Percentiles rank a stretch among this genome's conserved stretches.
These are phyloP conservation scores for Mrakia hoshinonis DNA, from an alignment of 768 basidiomycete genomes.

Conservation along the genomic window DNA sequence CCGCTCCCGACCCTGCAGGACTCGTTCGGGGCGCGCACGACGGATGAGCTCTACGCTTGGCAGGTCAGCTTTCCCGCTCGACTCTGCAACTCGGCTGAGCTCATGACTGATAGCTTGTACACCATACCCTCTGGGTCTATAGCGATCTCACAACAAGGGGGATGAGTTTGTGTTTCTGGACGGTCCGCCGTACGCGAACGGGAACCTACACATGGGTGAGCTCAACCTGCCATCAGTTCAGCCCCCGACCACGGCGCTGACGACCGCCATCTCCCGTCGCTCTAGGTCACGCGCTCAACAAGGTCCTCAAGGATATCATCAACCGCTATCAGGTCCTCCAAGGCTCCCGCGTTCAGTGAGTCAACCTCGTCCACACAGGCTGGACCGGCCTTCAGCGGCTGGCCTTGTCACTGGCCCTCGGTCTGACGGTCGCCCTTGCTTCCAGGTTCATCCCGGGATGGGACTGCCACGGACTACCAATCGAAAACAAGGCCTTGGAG, in stretches of 20 bases:
- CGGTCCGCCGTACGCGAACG: slow-evolving; percentile 96
- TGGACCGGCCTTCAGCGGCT: neutral
- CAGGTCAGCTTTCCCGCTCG: slow-evolving; percentile 42
- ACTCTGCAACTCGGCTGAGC: too few relatives aligned
- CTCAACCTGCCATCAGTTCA: neutral
- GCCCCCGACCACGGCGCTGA: too few relatives aligned
- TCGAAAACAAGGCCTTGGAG: slow-evolving; percentile 85
- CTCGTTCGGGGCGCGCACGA: slow-evolving; percentile 54
- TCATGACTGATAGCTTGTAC: neutral
- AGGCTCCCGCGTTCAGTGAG: slow-evolving; percentile 74
- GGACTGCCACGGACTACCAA: slow-evolving; percentile 97
- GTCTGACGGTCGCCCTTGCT: neutral
- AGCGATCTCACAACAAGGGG: slow-evolving; percentile 19
- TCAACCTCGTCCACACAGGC: slow-evolving; percentile 13
- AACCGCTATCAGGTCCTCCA: slow-evolving; percentile 74
- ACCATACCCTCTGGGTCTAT: neutral
- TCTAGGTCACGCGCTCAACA: slow-evolving; percentile 88
- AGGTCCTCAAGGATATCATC: slow-evolving; percentile 91
- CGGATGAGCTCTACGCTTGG: slow-evolving; percentile 59
- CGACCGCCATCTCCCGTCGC: neutral
- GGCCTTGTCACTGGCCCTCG: neutral
- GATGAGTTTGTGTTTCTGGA: slow-evolving; percentile 76
- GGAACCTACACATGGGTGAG: slow-evolving; percentile 85
- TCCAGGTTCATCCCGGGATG: slow-evolving; percentile 88
- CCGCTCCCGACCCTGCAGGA: slow-evolving; percentile 54